phyloP scores from a whole-genome alignment of 805 yeast species.

The Candida silvicultrix region DNA sequence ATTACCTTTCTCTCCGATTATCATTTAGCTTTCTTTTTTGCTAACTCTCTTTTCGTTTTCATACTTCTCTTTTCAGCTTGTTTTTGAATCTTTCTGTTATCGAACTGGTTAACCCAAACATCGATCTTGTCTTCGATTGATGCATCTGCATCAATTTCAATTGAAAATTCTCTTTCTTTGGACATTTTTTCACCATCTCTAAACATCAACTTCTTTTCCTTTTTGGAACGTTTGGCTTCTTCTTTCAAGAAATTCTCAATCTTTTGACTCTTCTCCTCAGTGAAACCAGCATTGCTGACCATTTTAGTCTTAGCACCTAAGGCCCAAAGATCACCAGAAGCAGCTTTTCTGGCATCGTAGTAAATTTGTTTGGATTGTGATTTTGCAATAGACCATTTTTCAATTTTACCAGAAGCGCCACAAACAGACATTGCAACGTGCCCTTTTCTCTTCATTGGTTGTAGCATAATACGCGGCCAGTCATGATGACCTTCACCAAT shows the following conservation, averaged over 20 bases:
- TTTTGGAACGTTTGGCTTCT: conserved; percentile 11
- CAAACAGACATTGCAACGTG: conserved; percentile 79
- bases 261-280: conserved; percentile 22
- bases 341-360: conserved; percentile 85
- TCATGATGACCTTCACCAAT: conserved; percentile 24
- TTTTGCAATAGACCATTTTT: conserved; percentile 83
- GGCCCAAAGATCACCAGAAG: conserved; percentile 87
- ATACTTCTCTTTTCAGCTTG: conserved; percentile 17
- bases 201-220: conserved; percentile 1
- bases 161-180: conserved; percentile 10
- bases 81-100: conserved; percentile 19
- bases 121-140: conserved; percentile 19
- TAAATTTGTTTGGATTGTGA: conserved; percentile 67
- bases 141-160: conserved; percentile 5
- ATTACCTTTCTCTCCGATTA: too few species aligned
- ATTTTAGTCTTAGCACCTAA: conserved; percentile 50
- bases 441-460: conserved; percentile 73
- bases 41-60: too few species aligned
- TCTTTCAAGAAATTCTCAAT: conserved; percentile 28
- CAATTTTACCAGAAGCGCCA: conserved; percentile 72
- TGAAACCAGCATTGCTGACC: conserved; percentile 28
- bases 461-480: conserved; percentile 70
- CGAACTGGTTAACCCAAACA: conserved; percentile 18
- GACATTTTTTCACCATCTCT: conserved; percentile 10
- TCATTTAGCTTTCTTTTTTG: too few species aligned